Evolutionary conservation across 225 moss, liverwort and hornwort species (phyloP).

Genomic region (Thuidium tamariscinum): DNA sequence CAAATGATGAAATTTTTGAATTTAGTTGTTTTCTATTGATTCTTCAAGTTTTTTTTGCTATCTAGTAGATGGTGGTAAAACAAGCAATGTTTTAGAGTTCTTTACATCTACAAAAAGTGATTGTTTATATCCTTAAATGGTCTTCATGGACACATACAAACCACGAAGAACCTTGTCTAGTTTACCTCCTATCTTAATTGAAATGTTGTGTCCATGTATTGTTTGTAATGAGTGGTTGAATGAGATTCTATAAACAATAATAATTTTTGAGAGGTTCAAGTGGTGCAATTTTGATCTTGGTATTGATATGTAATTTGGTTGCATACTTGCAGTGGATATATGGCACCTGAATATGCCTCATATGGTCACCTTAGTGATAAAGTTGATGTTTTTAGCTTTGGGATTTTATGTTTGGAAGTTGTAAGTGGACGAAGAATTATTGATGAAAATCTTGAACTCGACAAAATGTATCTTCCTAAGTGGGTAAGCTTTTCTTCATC

Average conservation of each 20-base stretch:
- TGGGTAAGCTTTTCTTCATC: not conserved
- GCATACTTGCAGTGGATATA: not conserved
- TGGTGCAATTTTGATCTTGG: not conserved
- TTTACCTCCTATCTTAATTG: too few species aligned
- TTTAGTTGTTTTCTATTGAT: too few species aligned
- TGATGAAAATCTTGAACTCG: not conserved
- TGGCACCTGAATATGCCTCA: constrained; percentile 16
- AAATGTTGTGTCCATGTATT: too few species aligned
- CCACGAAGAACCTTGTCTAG: accelerated
- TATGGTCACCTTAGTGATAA: constrained; percentile 7
- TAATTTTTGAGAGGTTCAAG: accelerated
- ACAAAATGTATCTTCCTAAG: not conserved
- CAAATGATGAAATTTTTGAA: accelerated
- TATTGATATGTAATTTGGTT: not conserved
- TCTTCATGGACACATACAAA: accelerated
- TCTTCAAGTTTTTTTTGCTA: accelerated
- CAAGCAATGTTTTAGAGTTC: too few species aligned
- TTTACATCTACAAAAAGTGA: accelerated
- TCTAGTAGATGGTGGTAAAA: too few species aligned
- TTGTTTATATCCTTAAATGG: too few species aligned
- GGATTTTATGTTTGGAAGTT: constrained; percentile 1
- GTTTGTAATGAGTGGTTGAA: too few species aligned
- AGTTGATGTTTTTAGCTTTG: constrained; percentile 18
- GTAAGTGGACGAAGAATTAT: not conserved
- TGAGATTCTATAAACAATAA: too few species aligned